Base-by-base conservation (phyloP, 2,329 filamentous ascomycete species). In the Colletotrichum musae region DNA sequence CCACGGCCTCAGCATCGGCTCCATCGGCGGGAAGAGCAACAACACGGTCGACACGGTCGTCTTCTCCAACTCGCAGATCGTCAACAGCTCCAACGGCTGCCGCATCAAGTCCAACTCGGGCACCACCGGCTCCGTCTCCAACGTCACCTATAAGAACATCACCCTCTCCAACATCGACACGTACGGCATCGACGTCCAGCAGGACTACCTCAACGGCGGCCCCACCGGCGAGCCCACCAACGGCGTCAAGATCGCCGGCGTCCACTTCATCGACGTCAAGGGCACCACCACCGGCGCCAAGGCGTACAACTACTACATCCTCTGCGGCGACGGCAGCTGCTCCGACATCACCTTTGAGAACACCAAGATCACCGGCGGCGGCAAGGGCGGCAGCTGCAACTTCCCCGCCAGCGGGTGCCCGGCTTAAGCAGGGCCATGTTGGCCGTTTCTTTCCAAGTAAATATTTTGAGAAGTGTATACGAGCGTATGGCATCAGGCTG, bases 1-100 rank as follows among this genome's bases (percentile, higher is more conserved):
- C 9, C 84, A 85, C 54, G 84, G 84, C 7, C 72, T 86, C 9
- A 84, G 81, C 1, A 83, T 86, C 5, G 85, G 84, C 4, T 84
- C 81, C 2, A 74, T 86, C 6, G 84, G 83, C 0, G 80, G 80
- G 47, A 73, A 73, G 7, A 63, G 54, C 50, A 74, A 76, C n/a
- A 83, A 85, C 67, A 77, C 75, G 0, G 84, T 86, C 16, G 72
- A 78, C 58, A 84, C 86, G 61, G 71, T 85, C 26, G 80, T 81
- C 43, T 80, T 84, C 24, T 75, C 75, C 13, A 77, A 78, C 9
- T 81, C 80, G 1, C 78, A 71, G 6, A 83, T 85, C 82, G 75
- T 80, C 28, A 73, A 77, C 24, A 82, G 78, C 2, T 80, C 79
- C 36, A 85, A 85, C 68, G 83, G 83, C 1, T 81, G 77, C 1